These are phyloP conservation scores for Mycena capillaripes DNA, from an alignment of 768 basidiomycete species.

Conservation along the genomic window DNA sequence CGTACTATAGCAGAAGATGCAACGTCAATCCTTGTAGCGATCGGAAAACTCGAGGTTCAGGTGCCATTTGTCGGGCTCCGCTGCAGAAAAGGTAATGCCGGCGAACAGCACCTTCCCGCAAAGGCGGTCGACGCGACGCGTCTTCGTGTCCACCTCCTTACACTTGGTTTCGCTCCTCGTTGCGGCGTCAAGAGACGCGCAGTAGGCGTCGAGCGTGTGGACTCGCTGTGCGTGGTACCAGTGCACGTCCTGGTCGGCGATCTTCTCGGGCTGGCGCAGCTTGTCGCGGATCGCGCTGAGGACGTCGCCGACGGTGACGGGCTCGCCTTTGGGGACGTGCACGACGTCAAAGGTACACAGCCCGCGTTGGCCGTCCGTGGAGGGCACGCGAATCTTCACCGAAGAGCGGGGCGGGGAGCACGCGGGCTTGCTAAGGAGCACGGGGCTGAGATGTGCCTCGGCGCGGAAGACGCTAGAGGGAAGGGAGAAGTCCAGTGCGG, in stretches of 20 bases:
- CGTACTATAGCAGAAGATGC: background rate
- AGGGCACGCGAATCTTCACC: slow-evolving; percentile 1
- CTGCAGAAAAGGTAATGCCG: background rate
- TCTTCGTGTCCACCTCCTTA: background rate
- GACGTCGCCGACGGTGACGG: slow-evolving; percentile 24
- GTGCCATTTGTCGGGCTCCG: background rate
- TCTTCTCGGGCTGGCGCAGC: background rate
- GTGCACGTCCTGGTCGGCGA: background rate
- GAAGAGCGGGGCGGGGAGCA: background rate
- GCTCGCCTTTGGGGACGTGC: background rate
- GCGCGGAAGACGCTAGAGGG: background rate
- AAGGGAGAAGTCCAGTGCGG: slow-evolving; percentile 15
- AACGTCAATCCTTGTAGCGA: slow-evolving; percentile 7
- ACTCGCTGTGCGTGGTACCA: background rate
- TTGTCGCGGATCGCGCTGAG: background rate
- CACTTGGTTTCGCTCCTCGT: background rate
- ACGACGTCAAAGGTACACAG: background rate
- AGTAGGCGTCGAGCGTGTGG: background rate
- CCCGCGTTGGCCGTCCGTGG: background rate
- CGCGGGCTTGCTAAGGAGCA: background rate
- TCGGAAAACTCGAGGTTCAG: background rate
- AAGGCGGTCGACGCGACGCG: background rate
- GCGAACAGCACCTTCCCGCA: slow-evolving; percentile 9
- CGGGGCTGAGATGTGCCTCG: background rate
- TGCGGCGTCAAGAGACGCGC: background rate